These are phyloP conservation scores for Ceratocystis harringtonii DNA, from an alignment of 2,329 filamentous ascomycete species.

Conservation along the genomic window DNA sequence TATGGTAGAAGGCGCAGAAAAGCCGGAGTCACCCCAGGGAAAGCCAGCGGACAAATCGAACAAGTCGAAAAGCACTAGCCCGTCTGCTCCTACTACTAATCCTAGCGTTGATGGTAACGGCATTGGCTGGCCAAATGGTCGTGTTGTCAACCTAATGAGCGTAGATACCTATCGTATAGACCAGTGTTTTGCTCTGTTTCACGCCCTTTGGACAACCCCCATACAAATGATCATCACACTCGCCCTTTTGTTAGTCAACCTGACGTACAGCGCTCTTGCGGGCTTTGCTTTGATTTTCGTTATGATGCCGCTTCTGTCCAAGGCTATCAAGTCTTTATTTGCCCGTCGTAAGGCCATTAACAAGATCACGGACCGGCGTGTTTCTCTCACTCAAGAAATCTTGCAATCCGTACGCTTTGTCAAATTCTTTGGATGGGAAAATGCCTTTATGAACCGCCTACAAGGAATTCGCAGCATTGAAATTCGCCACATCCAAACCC, in stretches of 20 bases:
- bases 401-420: conserved; percentile 83
- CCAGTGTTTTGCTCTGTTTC: conserved; percentile 74
- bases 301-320: conserved; percentile 61
- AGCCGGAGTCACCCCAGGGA: conserved; percentile 32
- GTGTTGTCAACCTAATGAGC: conserved; percentile 86
- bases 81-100: conserved; percentile 19
- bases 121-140: conserved; percentile 79
- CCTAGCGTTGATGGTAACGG: conserved; percentile 43
- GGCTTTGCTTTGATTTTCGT: conserved; percentile 73
- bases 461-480: conserved; percentile 59
- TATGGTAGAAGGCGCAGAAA: conserved; percentile 30
- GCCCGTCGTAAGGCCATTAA: conserved; percentile 66
- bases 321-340: conserved; percentile 64
- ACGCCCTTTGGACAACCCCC: conserved; percentile 80
- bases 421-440: conserved; percentile 95
- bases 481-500: conserved; percentile 67
- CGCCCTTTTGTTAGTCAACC: conserved; percentile 65
- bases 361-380: conserved; percentile 83
- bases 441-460: conserved; percentile 64
- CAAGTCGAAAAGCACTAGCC: conserved; percentile 25
- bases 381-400: conserved; percentile 84
- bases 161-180: conserved; percentile 90
- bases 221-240: conserved; percentile 65
- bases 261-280: conserved; percentile 78
- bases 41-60: conserved; percentile 28